Evolutionary conservation across 495 filamentous ascomycete species (phyloP).

Genomic region (Penicillium turbatum): DNA sequence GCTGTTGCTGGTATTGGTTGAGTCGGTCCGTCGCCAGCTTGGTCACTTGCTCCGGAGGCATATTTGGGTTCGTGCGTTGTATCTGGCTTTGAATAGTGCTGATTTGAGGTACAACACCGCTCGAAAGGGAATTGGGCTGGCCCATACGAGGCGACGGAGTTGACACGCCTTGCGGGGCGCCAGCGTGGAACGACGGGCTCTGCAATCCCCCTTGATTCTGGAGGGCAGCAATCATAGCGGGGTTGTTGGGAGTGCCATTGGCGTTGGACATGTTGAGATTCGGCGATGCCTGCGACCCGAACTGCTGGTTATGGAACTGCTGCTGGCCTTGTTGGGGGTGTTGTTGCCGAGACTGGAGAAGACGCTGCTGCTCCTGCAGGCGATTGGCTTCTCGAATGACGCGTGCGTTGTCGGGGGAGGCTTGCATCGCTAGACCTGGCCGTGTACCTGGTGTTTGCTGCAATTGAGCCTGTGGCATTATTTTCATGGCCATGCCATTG

Average conservation of each 20-base stretch:
- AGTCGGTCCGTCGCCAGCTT: slow-evolving; percentile 59
- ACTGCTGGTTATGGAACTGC: slow-evolving; percentile 42
- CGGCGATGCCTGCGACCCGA: slow-evolving; percentile 40
- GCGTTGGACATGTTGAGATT: slow-evolving; percentile 43
- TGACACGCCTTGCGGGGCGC: slow-evolving; percentile 42
- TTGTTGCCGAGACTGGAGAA: slow-evolving; percentile 61
- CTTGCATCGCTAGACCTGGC: slow-evolving; percentile 54
- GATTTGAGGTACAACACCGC: slow-evolving; percentile 51
- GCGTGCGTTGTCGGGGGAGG: slow-evolving; percentile 49
- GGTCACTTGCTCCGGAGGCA: slow-evolving; percentile 54
- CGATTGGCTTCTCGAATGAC: slow-evolving; percentile 58
- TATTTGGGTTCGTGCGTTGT: slow-evolving; percentile 51
- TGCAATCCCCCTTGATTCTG: slow-evolving; percentile 47
- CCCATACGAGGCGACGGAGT: slow-evolving; percentile 50
- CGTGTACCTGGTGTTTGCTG: slow-evolving; percentile 54
- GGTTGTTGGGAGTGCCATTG: slow-evolving; percentile 51
- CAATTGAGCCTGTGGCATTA: slow-evolving; percentile 69
- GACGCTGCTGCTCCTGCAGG: slow-evolving; percentile 61
- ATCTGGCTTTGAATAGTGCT: slow-evolving; percentile 49
- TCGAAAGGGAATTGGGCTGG: slow-evolving; percentile 49
- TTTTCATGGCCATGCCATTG: slow-evolving; percentile 57
- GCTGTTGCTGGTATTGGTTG: slow-evolving; percentile 49
- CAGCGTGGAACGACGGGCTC: slow-evolving; percentile 46
- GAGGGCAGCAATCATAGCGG: slow-evolving; percentile 50
- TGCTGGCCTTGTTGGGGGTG: slow-evolving; percentile 40